Base-by-base conservation (phyloP, 306 rosid genomes). In the Medicago truncatula region DNA sequence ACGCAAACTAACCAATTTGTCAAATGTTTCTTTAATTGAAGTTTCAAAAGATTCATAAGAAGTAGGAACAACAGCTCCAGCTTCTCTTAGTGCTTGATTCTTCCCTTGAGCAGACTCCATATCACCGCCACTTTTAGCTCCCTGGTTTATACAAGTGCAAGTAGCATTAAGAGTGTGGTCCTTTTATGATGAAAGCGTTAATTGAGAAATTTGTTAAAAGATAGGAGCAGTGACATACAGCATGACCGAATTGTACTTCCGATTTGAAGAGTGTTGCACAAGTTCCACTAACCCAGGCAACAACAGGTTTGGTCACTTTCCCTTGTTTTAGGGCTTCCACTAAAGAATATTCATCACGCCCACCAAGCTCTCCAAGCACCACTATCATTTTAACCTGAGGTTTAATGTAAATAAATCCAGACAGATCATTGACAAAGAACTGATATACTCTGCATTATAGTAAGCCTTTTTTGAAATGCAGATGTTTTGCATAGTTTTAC, bases 221-320 rank as follows among this genome's bases (percentile, higher is more conserved):
- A 75, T 36, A 77, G 73, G 47, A 70, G 65, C 44, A 74, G 60
- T 20, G 34, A 83, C 99, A 90, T 88, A 96, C 99, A 73, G 99
- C 99, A 85, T 96, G 99, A 38, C 99, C 99, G 79, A 96, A 96
- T 87, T 96, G 99, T 21, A 96, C 99, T 96, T 96, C 99, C 14
- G 99, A 96, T 85, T 96, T 96, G 90, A 96, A 96, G 61, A 96
- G 97, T 14, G 86, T 85, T 67, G 99, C 99, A 85, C 98, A 96
- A 73, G 99, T 96, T 80, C 99, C 98, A 82, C 99, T 96, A 83
- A 96, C 99, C 99, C 99, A 92, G 62, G 99, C 99, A 86, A 89
- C 99, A 77, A 96, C 89, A 28, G 97, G 99, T 82, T 96, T 92
- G 69, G 85, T 82, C 78, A 96, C 94, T 78, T 92, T 96, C 71